Conservation (phyloP, 2,329 filamentous ascomycete genomes). For the Penicillium sp. region DNA sequence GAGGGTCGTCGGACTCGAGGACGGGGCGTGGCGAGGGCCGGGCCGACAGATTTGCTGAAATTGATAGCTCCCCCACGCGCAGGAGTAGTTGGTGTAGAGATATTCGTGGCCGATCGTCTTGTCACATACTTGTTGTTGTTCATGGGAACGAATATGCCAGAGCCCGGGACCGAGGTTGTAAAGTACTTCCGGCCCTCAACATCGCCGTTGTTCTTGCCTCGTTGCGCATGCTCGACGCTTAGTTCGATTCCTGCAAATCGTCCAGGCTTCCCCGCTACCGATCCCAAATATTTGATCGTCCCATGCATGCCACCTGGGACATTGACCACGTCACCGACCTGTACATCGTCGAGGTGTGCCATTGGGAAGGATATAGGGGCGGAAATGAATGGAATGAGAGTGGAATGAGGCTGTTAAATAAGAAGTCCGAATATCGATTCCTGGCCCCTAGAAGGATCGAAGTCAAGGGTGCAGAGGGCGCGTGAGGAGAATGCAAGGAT, state of each 20-base stretch:
- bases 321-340: constrained; percentile 80
- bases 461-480: constrained; percentile 11
- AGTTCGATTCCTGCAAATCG: constrained; percentile 91
- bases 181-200: constrained; percentile 89
- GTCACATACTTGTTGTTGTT: constrained; percentile 67
- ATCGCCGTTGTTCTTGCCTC: constrained; percentile 94
- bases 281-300: constrained; percentile 82
- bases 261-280: constrained; percentile 84
- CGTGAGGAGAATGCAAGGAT: constrained; percentile 16
- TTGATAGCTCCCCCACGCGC: constrained; percentile 67
- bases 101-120: constrained; percentile 52
- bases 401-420: constrained; percentile 6
- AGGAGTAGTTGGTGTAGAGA: constrained; percentile 67
- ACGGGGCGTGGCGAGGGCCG: constrained; percentile 67
- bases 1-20: constrained; percentile 66
- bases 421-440: constrained; percentile 5
- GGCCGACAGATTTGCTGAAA: constrained; percentile 86
- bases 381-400: not conserved
- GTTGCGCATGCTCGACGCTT: constrained; percentile 71
- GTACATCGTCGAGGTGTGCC: constrained; percentile 53
- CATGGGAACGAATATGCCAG: constrained; percentile 90
- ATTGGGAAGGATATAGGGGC: constrained; percentile 22
- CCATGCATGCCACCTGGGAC: constrained; percentile 93
- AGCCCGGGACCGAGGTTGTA: constrained; percentile 69
- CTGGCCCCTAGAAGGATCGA: constrained; percentile 7